These are phyloP conservation scores for Verticillium longisporum DNA, from an alignment of 2,329 filamentous ascomycete genomes.

Conservation along the genomic window DNA sequence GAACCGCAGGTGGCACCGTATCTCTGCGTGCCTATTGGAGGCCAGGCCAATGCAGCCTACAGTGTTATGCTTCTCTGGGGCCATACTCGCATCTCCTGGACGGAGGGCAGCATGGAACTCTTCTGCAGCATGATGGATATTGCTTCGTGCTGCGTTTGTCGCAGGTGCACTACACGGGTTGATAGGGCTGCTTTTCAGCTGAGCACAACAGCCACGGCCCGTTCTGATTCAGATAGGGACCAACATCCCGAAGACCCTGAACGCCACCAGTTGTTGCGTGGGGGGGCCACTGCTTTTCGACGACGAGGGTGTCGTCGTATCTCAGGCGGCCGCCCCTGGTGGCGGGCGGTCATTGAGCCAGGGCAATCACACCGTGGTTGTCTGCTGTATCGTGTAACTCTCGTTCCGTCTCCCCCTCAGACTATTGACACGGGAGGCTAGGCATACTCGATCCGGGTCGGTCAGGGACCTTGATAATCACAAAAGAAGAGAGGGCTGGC, in stretches of 20 bases:
- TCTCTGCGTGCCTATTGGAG: not conserved
- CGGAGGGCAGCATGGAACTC: not conserved
- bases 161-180: not conserved
- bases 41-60: not conserved
- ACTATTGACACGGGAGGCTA: not conserved
- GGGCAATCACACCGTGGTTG: no score
- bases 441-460: not conserved
- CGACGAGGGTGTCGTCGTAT: not conserved
- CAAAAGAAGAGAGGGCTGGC: not conserved
- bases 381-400: not conserved
- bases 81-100: not conserved
- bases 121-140: not conserved
- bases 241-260: conserved; percentile 1
- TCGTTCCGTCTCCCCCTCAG: not conserved
- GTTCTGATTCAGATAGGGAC: not conserved
- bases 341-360: no score
- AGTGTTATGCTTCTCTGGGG: not conserved
- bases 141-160: not conserved
- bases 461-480: not conserved
- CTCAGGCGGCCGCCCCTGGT: not conserved
- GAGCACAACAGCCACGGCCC: not conserved
- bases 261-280: not conserved
- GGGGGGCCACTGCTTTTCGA: not conserved
- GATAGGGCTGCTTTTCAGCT: not conserved
- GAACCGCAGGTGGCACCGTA: not conserved